Base-by-base conservation (phyloP, 805 yeast species). In the Metschnikowia kofuensis region DNA sequence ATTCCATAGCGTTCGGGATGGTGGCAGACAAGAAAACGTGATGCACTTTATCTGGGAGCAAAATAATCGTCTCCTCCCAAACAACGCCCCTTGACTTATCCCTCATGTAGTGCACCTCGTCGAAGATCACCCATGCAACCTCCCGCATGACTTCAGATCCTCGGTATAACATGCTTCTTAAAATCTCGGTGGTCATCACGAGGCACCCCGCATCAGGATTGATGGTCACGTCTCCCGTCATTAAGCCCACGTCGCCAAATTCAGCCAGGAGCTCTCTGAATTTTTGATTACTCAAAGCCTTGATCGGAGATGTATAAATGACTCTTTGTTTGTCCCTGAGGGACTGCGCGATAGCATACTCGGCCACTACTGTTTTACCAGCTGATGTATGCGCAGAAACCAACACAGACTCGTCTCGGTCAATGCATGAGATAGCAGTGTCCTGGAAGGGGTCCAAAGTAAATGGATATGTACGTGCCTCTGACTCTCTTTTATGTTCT, bases 201-300 rank as follows among this genome's bases (percentile, higher is more conserved):
- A 94, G 75, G 75, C 99, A 94, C 39, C 96, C 92, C 4, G 99
- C 99, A 60, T 92, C 97, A 4, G 98, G 98, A 61, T 94, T 94
- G 56, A 94, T 94, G 27, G 97, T 92, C 40, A 94, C 97, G 77
- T 94, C 99, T 67, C 99, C 99, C 11, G 99, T 94, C 96, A 94
- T 94, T 52, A 94, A 78, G 44, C 99, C 99, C 30, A 94, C 98
- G 66, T 94, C 98, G 21, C 94, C 92, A 74, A 94, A 89, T 61
- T 91, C 96, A 2, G 96, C 96, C 49, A 85, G 75, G 57, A 94
- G 75, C 66, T 91, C 98, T 71, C 98, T 80, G 63, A 88, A 91
- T 63, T 91, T 91, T 69, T 91, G 98, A 66, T 91, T 91, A 59
- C 96, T 87, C 66, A 91, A 78, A 0, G 97, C 97, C 65, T 91